Evolutionary conservation across 1,284 basidiomycete species (phyloP), one percentile per base, ranked within the genome.

Genomic region (Cryptococcus sp.): DNA sequence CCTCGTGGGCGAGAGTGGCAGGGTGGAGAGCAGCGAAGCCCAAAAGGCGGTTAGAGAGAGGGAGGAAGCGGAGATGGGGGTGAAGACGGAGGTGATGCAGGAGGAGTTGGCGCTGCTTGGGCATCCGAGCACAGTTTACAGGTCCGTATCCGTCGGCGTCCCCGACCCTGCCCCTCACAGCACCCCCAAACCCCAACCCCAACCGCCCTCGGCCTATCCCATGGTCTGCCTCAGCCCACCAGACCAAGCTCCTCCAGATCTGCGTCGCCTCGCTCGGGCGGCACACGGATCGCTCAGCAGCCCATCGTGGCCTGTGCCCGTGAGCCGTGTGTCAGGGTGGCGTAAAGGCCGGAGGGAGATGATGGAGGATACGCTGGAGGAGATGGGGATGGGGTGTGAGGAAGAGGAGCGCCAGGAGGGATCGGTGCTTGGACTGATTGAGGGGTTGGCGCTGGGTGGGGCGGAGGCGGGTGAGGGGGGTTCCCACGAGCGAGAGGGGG

Each of bases 291-390:
- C 20, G 37, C 42, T n/a, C 38, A 57, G 28, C 13, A 47, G 46
- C 38, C 60, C 52, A 28, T 59, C 58, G 12, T 67, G 68, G 66
- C 65, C 61, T 28, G 46, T 57, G 3, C 62, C 51, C 0, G 50
- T 59, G 23, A 66, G 54, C 43, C 61, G 55, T 40, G 62, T 68
- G 2, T 55, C 66, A 1, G 65, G 63, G 8, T 70, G 70, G 70
- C 57, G 59, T 33, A 67, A 62, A 43, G 70, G 68, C 2, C 53
- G 67, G 45, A 69, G 62, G 46, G 68, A 72, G 42, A 50, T 57
- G 28, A 69, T 70, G 67, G 70, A 69, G 50, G 70, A 72, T 55
- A 61, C 57, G 28, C 35, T 72, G 44, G 68, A 71, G 12, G 67
- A 66, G 23, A 5, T 65, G 23, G 59, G 54, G 5, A 35, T 45